Evolutionary conservation across 176 grass and related monocot genomes (phyloP), one percentile per base, ranked within the genome.

Genomic region (Elymus sibiricus): DNA sequence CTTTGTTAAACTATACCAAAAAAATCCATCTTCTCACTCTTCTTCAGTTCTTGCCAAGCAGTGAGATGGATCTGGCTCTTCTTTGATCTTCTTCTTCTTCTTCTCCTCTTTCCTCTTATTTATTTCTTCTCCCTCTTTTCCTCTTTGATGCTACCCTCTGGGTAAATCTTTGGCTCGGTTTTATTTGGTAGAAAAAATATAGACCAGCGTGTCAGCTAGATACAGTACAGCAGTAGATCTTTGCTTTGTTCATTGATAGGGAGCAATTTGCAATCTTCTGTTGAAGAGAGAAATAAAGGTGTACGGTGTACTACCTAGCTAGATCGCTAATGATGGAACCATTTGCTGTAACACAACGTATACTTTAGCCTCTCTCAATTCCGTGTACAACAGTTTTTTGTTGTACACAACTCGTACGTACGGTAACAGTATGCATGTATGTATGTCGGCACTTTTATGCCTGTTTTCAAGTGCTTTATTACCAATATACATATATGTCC

Each of bases 21-120:
- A 6, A 22, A 35, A 24, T 3, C 25, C 40, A 5, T 27, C 76
- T 62, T 17, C 55, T 58, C 22, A 9, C 55, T 22, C 55, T 58
- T 58, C 19, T 58, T 58, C 19, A 3, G 7, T 58, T 58, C 55
- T 58, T 21, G 55, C 55, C 21, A 22, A 58, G 55, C 17, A 58
- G 55, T 58, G 27, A 63, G n/a, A 71, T 27, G 53, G 40, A 90
- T 87, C 80, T 75, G 69, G 34, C 60, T 25, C 67, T 79, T 38
- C 58, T 5, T 56, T n/a, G 25, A 76, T 10, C 43, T 2, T 49
- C 25, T 56, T 34, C 24, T 25, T 5, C 26, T 64, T 85, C 16
- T 25, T 5, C 26, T 64, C 77, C 16, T 74, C 19, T 64, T 12
- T 32, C 11, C 39, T 53, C 22, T 68, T 25, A 47, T 69, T 16